Base-by-base conservation (phyloP, 2,329 filamentous ascomycete species). In the Exophiala lecanii-corni region DNA sequence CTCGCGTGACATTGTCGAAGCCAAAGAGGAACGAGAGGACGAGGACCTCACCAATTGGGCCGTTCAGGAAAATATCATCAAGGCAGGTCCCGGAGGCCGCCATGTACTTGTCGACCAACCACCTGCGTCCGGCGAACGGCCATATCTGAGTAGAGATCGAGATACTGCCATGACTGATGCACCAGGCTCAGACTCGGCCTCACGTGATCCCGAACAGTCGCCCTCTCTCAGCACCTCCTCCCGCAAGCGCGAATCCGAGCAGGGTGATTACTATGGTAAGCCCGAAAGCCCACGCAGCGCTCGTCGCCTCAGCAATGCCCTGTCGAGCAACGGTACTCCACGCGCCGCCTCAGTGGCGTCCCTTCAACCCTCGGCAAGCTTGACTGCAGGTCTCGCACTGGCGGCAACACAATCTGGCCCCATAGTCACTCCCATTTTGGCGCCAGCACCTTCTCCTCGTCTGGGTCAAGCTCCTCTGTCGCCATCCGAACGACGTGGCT, bases 1-100 rank as follows among this genome's bases (percentile, higher is more conserved):
- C 36, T 87, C 92, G 63, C 54, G 54, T 16, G 54, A 56, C 38
- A 48, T 56, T 18, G 50, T 54, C 25, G 54, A 56, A 39, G 49
- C 50, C 26, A 83, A 82, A 54, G 61, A 62, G 16, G 55, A 68
- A 44, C 39, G 54, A 17, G 58, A 74, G 63, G 62, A 71, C 63
- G 38, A 68, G 59, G 64, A 57, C 9, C 50, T 71, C 30, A 59
- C 59, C 23, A 58, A 64, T 5, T 71, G 69, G 69, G 65, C 66
- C 16, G 36, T 65, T 13, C 41, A 55, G 3, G 60, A 69, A 45
- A 62, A 63, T 36, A 53, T 56, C 32, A 50, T 56, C 50, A 56
- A 54, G 41, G 54, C 53, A 20, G 48, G 38, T 10, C 47, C 49
- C 15, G 54, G 49, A 37, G 54, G 54, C 19, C 52, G 44, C 16